A percentile compares a stretch with the other conserved stretches of the same genome.
These are phyloP conservation scores for Syncephalastrum monosporum DNA, from an alignment of 371 early-diverging fungal genomes.

Conservation along the genomic window DNA sequence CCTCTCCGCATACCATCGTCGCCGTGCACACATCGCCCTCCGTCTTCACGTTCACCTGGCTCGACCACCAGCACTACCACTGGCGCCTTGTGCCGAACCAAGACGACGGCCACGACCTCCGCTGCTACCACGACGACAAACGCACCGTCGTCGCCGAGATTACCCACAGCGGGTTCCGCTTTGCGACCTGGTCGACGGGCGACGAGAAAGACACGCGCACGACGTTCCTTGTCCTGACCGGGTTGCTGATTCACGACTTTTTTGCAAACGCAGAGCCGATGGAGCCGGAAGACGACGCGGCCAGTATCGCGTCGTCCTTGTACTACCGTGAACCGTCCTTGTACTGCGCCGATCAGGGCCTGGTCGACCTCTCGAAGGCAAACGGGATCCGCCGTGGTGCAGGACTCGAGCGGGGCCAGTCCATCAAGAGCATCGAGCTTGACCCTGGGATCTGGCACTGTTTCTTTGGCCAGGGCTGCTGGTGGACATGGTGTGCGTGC, in stretches of 20 bases:
- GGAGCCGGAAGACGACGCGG: conserved; percentile 18
- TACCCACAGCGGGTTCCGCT: conserved; percentile 7
- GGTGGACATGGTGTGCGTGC: conserved; percentile 49
- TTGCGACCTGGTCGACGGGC: conserved; percentile 7
- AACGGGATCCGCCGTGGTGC: conserved; percentile 17
- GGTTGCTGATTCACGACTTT: conserved; percentile 25
- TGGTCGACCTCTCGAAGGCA: conserved; percentile 20
- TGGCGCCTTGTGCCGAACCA: conserved; percentile 17
- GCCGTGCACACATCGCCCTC: conserved; percentile 26
- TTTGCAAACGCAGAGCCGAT: conserved; percentile 9
- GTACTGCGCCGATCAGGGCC: conserved; percentile 30
- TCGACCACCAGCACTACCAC: conserved; percentile 11
- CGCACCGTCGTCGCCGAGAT: conserved; percentile 6
- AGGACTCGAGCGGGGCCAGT: conserved; percentile 6
- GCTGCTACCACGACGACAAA: conserved; percentile 4
- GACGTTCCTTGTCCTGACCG: conserved; percentile 29
- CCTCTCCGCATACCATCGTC: conserved; percentile 5
- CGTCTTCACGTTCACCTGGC: conserved; percentile 18
- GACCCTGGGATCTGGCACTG: conserved; percentile 40
- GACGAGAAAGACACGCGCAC: conserved; percentile 3
- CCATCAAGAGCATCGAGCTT: conserved; percentile 44
- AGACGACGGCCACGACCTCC: conserved; percentile 1
- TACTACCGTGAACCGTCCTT: conserved; percentile 8
- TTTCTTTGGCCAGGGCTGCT: conserved; percentile 41
- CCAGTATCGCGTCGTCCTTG: conserved; percentile 17